Conservation (phyloP, 208 protist species). For the Endotrypanum monterogeii region DNA sequence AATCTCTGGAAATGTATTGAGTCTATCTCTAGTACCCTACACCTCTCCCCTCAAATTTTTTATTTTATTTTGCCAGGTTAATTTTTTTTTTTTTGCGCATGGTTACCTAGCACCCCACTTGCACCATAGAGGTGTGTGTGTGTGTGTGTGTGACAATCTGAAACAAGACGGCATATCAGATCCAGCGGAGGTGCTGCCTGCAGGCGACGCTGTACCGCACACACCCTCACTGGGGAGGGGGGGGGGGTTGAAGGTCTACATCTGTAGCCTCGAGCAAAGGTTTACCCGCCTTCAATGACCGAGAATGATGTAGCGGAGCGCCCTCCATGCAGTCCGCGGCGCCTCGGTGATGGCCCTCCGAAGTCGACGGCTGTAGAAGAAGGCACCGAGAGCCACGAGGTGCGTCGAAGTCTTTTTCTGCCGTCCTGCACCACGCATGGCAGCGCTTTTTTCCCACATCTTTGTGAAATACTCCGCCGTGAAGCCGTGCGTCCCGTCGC, state of each 20-base stretch:
- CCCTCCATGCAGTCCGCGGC: constrained; percentile 30
- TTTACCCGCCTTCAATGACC: constrained; percentile 17
- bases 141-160: background rate
- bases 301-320: constrained; percentile 44
- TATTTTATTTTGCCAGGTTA: too few relatives aligned
- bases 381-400: constrained; percentile 19
- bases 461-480: constrained; percentile 67
- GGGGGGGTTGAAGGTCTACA: background rate
- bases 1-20: too few relatives aligned
- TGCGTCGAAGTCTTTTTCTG: constrained; percentile 1
- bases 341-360: constrained; percentile 5
- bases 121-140: background rate
- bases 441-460: constrained; percentile 18
- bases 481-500: constrained; percentile 75
- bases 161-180: background rate
- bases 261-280: background rate
- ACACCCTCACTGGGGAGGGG: background rate
- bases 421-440: constrained; percentile 5
- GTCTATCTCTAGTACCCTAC: too few relatives aligned
- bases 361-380: constrained; percentile 33
- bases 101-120: too few relatives aligned
- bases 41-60: too few relatives aligned
- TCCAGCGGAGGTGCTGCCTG: background rate
- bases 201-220: background rate
- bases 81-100: background rate